Base-by-base conservation (phyloP, 331 rosid species). In the Quercus tomentella region DNA sequence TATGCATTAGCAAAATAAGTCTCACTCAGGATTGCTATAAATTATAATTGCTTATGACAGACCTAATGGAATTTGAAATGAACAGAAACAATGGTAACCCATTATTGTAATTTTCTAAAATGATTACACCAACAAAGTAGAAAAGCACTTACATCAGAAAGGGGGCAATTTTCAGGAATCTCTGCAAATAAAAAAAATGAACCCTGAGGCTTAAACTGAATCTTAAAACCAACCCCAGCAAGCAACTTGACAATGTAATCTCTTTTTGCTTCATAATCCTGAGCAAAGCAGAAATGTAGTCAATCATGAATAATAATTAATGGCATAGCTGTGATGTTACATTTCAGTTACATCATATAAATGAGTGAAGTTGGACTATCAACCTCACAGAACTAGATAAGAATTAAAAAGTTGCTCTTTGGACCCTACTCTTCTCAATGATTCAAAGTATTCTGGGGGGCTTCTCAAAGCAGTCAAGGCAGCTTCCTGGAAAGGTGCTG, bases 401-500 rank as follows among this genome's bases (percentile, higher is more conserved):
- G 41, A 60, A 57, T 74, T 49, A 68, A 31, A 22, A 80, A 52
- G 20, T 16, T 41, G 60, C 3, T 57, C 31, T 33, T 5, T 30
- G 56, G 72, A 67, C 57, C 85, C 79, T 82, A 92, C 97, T 11
- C 62, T 90, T 89, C 86, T 88, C 80, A 92, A 67, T 28, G 90
- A 79, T 70, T 88, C 88, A 73, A 86, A 92, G 89, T 79, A 92
- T 55, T 92, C 86, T 0, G 85, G 92, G 31, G 91, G 86, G 81
- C 97, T 89, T 52, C 77, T 84, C 87, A 92, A 82, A 62, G 97
- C 97, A 35, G 86, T 81, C 88, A 94, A 68, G 45, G 97, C 98
- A 74, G 97, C 97, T 87, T 92, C 97, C 76, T 94, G 98, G 80
- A 92, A 92, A 68, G 97, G 97, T 23, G 97, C 95, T 55, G 97